phyloP scores from a whole-genome alignment of 1,284 basidiomycete species.

The Fomitopsis pinicola region DNA sequence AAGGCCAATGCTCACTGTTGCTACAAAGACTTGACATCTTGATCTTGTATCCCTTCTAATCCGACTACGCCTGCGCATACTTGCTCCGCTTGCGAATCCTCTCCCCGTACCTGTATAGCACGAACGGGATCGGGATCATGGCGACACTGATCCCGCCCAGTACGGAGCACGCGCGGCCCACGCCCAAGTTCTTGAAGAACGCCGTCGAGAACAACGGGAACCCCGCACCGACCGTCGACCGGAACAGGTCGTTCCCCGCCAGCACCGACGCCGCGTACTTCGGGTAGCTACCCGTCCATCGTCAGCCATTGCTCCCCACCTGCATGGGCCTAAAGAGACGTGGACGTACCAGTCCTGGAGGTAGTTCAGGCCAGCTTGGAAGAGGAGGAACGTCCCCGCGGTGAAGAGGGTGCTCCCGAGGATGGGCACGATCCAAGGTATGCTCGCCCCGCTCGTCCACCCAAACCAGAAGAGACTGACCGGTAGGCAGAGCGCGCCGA shows the following conservation, averaged over 20 bases:
- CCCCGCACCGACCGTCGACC: constrained; percentile 30
- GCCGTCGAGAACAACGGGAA: constrained; percentile 33
- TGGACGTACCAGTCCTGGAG: not conserved
- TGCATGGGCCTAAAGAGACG: too few relatives aligned
- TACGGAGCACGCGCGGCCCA: constrained; percentile 29
- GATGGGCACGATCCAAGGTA: constrained; percentile 30
- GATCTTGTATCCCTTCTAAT: not conserved
- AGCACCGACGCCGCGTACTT: constrained; percentile 33
- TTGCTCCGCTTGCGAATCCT: constrained; percentile 2
- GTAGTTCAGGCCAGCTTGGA: constrained; percentile 22
- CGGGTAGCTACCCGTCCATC: constrained; percentile 26
- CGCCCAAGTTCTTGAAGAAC: constrained; percentile 29
- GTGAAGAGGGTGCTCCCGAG: constrained; percentile 20
- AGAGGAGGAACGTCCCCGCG: constrained; percentile 27
- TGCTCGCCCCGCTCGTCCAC: constrained; percentile 30
- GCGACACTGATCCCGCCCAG: constrained; percentile 27
- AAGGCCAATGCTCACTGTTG: too few relatives aligned
- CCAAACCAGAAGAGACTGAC: constrained; percentile 41
- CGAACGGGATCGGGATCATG: constrained; percentile 26
- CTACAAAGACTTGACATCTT: too few relatives aligned
- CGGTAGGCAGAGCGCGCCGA: constrained; percentile 35
- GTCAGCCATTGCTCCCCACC: not conserved
- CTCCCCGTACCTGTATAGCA: constrained; percentile 10
- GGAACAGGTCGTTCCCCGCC: constrained; percentile 34
- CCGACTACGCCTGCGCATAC: not conserved